Evolutionary conservation across 495 filamentous ascomycete genomes (phyloP), one percentile per base, ranked within the genome.

Genomic region (Neurospora sp.): DNA sequence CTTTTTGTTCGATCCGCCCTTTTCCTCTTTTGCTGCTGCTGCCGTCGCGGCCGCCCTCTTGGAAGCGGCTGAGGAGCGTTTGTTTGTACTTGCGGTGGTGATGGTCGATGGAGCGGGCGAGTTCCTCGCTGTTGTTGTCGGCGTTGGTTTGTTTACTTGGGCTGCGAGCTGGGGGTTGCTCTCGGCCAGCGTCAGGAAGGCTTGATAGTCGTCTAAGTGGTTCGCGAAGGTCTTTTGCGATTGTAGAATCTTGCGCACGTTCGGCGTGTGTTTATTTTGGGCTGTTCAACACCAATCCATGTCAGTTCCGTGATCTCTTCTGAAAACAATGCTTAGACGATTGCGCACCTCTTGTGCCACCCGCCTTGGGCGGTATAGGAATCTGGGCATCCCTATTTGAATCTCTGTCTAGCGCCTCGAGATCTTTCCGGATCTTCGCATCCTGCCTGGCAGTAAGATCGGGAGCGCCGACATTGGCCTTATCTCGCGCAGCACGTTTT

Each of bases 181-280:
- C 71, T 86, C 83, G 40, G 84, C 81, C 69, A 83, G 83, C 1
- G 87, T 84, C 48, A 90, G 79, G 27, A 91, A 84, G 9, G 94
- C 94, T 76, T 93, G 90, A 83, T 93, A 94, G 81, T 98, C 94
- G 72, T 93, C 92, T 41, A 98, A 88, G 78, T 98, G 92, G 81
- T 98, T 96, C 48, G 90, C 88, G 77, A 97, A 97, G 0, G 93
- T 94, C 84, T 97, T 97, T 81, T 96, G 92, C 3, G 91, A 94
- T 76, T 90, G 89, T n/a, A 97, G 85, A 76, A 98, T 96, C 78
- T 92, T 92, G 76, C 93, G 92, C n/a, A 96, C 92, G 78, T 91
- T 92, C 4, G 91, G 85, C 20, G 94, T 94, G 72, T 88, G 86
- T 81, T 94, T 93, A 72, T 80, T 83, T 39, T 79, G 75, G 69